Evolutionary conservation across 2,329 filamentous ascomycete genomes (phyloP), one percentile per base, ranked within the genome.

Genomic region (Aspergillus caelatus): DNA sequence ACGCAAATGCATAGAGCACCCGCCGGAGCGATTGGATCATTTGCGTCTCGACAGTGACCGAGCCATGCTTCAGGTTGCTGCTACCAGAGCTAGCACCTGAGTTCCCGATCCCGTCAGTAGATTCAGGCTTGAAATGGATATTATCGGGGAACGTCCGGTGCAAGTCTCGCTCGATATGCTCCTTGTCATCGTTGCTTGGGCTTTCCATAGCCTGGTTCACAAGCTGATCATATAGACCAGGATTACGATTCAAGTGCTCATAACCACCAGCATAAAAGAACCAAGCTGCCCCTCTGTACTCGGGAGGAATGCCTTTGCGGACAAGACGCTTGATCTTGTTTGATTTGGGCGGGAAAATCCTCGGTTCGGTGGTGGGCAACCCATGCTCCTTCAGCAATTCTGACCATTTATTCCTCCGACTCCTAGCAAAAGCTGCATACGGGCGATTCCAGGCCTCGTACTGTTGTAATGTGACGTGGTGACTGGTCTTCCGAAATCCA

Each of bases 61-160:
- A 73, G 63, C 71, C 30, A 68, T 77, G 46, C 70, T 68, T 77
- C 50, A 74, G 73, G 63, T 73, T 80, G 67, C 76, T 79, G 68
- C 74, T 75, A 68, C 77, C 66, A 46, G 74, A 67, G 58, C 65
- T 65, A 62, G 67, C 66, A 63, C 34, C 68, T 61, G 57, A 57
- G 36, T 58, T 56, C 30, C 61, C 64, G 28, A 59, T 55, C 60
- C 68, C 65, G 48, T 62, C 65, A 60, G 57, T 71, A 66, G 62
- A 72, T 65, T 85, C 80, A 9, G 92, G 91, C 72, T 95, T 95
- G 81, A 97, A 98, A 68, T 88, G 89, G 61, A 96, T 85, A 71
- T 98, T 97, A 80, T 98, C 94, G 0, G 94, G 94, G 72, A 97
- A 98, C 0, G 94, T 97, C 46, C 94, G 88, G 79, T 97, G 92